phyloP scores from a whole-genome alignment of 225 moss, liverwort and hornwort genomes.

The Ulota crispa region DNA sequence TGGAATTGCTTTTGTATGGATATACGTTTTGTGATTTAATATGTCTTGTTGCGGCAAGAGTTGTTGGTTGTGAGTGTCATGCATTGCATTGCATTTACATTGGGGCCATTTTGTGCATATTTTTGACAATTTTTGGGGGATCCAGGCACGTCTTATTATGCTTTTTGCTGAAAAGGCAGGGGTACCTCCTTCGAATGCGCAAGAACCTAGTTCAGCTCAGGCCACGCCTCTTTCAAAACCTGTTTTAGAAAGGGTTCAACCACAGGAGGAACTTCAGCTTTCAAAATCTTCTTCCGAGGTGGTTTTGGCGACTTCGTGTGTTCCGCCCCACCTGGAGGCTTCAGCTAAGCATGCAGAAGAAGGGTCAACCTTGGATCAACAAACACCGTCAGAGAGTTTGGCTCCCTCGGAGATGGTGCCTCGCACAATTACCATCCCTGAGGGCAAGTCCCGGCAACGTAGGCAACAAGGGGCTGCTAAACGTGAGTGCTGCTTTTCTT shows the following conservation, averaged over 20 bases:
- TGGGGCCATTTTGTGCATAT: background rate
- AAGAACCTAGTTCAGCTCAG: slow-evolving; percentile 7
- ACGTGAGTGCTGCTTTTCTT: slow-evolving; percentile 24
- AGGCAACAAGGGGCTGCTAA: slow-evolving; percentile 27
- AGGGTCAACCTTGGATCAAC: background rate
- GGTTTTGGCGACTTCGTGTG: slow-evolving; percentile 11
- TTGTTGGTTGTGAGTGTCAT: too few species aligned
- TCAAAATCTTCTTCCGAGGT: slow-evolving; percentile 6
- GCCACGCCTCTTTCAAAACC: background rate
- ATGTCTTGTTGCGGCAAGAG: too few species aligned
- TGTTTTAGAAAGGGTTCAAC: slow-evolving; percentile 4
- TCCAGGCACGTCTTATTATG: slow-evolving; percentile 59
- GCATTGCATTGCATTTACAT: background rate
- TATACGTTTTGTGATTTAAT: too few species aligned
- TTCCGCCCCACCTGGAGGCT: background rate
- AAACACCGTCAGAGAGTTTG: slow-evolving; percentile 8
- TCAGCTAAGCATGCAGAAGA: slow-evolving; percentile 19
- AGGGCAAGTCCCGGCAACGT: slow-evolving; percentile 16
- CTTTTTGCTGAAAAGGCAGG: slow-evolving; percentile 48
- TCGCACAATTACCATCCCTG: slow-evolving; percentile 18
- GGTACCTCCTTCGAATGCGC: background rate
- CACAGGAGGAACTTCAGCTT: slow-evolving; percentile 15
- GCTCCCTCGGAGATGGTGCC: slow-evolving; percentile 9
- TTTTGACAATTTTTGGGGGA: slow-evolving; percentile 11
- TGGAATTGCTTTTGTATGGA: too few species aligned